Conservation (phyloP, 768 basidiomycete genomes). For the Rhodotorula kratochvilovae region DNA sequence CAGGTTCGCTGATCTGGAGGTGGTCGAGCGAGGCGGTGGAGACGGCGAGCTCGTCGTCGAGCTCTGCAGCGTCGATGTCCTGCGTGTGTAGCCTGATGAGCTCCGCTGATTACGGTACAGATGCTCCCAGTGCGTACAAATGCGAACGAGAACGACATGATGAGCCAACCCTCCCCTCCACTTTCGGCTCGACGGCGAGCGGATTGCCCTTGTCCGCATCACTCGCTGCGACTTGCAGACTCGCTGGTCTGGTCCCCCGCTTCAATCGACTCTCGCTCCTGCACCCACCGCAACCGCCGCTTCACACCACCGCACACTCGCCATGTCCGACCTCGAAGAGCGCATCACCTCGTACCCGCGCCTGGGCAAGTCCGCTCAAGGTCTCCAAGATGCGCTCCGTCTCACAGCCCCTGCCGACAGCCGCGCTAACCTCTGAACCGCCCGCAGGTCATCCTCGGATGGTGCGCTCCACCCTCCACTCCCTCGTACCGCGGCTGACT, state of each 20-base stretch:
- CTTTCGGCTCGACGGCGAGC: not conserved
- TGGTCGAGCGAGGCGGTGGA: not conserved
- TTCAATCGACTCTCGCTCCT: no score
- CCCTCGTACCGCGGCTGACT: not conserved
- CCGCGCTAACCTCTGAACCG: not conserved
- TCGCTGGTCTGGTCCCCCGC: no score
- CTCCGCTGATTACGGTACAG: no score
- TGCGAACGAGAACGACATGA: slow-evolving; percentile 27
- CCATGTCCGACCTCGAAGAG: not conserved
- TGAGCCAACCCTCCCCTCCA: not conserved
- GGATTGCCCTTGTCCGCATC: no score
- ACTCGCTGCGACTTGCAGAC: no score
- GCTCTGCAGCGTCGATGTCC: slow-evolving; percentile 17
- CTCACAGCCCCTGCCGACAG: accelerated
- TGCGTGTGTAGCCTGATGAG: not conserved
- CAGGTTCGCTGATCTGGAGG: not conserved
- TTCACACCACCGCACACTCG: no score
- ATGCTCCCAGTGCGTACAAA: not conserved
- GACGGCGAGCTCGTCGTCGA: slow-evolving; percentile 20
- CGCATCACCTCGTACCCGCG: slow-evolving; percentile 36
- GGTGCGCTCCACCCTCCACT: not conserved
- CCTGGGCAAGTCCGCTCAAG: slow-evolving; percentile 61
- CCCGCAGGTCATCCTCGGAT: slow-evolving; percentile 2
- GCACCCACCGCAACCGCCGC: no score
- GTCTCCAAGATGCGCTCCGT: slow-evolving; percentile 52